Base-by-base conservation (phyloP, 805 yeast species). In the Starmerella ratchasimensis region DNA sequence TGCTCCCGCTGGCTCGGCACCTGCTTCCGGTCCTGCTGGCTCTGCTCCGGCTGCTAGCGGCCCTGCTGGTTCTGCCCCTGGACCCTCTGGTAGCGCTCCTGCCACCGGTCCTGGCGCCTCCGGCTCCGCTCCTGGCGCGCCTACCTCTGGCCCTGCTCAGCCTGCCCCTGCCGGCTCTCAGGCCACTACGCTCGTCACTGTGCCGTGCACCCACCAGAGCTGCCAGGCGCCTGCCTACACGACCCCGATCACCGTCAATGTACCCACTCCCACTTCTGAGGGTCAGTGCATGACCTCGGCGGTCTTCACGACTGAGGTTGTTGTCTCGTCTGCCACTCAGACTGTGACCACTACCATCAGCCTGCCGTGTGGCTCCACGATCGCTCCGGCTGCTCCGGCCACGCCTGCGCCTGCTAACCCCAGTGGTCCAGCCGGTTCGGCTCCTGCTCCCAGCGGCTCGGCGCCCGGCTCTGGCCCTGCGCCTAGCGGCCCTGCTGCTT, bases 271-370 rank as follows among this genome's bases (percentile, higher is more conserved):
- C 3, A 31, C 38, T 4, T 8, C 21, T 4, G 6, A 34, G 21
- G 38, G 33, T 14, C 42, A 42, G 30, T 35, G 37, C 26, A 35
- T 35, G 40, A 35, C 36, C 6, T 20, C 37, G 8, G 28, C 36
- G 4, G 25, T 29, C 2, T 19, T 26, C 28, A 33, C 25, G 3
- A 28, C 37, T 3, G 21, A 23, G 1, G 34, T 43, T n/a, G 27
- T 21, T 3, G 24, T 36, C 13, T 30, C 37, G 13, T 35, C 42
- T 1, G 34, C 36, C 14, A 36, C 42, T 5, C 33, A 34, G 10
- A 17, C 28, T 9, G 25, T 38, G 15, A 37, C 39, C 5, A 22
- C 38, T 13, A 35, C 38, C 3, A 30, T 41, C 8, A 25, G 20
- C 6, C 14, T 41, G 2, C 45, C 45, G 1, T 34, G 37, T 26